A percentile compares a stretch with the other conserved stretches of the same genome.
phyloP scores from a whole-genome alignment of 495 filamentous ascomycete genomes.

The Penicillium goetzii region DNA sequence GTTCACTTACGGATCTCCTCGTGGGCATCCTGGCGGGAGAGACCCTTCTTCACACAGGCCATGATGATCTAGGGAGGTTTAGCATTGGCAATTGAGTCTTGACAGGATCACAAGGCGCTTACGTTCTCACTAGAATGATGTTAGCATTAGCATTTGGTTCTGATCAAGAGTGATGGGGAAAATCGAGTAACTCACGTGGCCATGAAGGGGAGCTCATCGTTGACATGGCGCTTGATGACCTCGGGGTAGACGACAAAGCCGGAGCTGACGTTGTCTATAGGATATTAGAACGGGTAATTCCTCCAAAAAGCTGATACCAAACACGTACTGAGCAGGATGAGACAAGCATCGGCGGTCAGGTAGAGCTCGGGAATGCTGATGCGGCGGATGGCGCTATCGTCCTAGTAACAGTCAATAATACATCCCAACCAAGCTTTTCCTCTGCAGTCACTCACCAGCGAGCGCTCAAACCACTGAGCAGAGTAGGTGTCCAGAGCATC shows the following conservation, averaged over 20 bases:
- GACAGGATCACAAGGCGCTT: conserved; percentile 12
- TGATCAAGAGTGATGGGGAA: too few relatives aligned
- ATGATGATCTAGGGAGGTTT: conserved; percentile 70
- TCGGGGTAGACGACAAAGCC: conserved; percentile 88
- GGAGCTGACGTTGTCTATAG: conserved; percentile 71
- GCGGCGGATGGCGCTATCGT: conserved; percentile 66
- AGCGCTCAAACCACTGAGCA: conserved; percentile 80
- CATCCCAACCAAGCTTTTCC: neutral
- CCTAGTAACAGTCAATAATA: conserved; percentile 33
- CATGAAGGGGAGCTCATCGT: conserved; percentile 89
- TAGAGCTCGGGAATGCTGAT: conserved; percentile 81
- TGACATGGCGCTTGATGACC: conserved; percentile 68
- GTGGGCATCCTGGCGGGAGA: conserved; percentile 86
- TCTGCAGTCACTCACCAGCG: conserved; percentile 49
- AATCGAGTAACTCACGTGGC: conserved; percentile 58
- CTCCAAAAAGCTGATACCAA: neutral
- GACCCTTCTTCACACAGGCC: conserved; percentile 74
- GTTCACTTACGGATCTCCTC: conserved; percentile 68
- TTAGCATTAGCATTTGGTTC: conserved; percentile 33
- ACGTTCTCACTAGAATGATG: conserved; percentile 45
- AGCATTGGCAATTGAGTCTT: conserved; percentile 14
- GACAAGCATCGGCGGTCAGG: conserved; percentile 79
- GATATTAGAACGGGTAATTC: conserved; percentile 11
- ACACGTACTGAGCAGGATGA: conserved; percentile 63
- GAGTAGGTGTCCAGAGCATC: conserved; percentile 77